These are phyloP conservation scores for Apiospora saccharicola DNA, from an alignment of 2,329 filamentous ascomycete genomes.

Conservation along the genomic window DNA sequence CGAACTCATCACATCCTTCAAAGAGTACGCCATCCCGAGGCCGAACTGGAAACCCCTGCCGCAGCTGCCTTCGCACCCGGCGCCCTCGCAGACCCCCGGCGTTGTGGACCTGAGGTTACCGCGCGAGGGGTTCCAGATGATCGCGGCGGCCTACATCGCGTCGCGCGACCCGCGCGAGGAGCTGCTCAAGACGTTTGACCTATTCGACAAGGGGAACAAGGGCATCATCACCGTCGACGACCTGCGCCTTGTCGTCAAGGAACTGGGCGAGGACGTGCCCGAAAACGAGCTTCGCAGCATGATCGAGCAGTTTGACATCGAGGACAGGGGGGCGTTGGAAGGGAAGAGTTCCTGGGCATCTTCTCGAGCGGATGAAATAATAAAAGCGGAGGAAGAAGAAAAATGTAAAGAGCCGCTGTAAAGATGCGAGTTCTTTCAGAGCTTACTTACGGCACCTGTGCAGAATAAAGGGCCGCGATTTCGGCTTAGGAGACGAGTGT, in stretches of 20 bases:
- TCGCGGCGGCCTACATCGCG: constrained; percentile 82
- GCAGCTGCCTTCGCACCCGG: constrained; percentile 50
- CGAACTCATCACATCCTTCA: constrained; percentile 82
- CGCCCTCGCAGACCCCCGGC: constrained; percentile 62
- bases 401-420: neutral
- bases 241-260: constrained; percentile 83
- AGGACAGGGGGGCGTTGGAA: constrained; percentile 81
- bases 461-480: neutral
- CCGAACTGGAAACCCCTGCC: constrained; percentile 59
- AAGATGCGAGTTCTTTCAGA: neutral
- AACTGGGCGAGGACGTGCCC: constrained; percentile 90
- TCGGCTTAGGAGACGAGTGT: neutral
- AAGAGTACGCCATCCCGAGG: constrained; percentile 79
- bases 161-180: constrained; percentile 89
- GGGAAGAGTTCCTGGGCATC: constrained; percentile 74
- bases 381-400: neutral
- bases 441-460: neutral
- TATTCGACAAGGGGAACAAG: constrained; percentile 94
- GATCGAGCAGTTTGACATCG: constrained; percentile 98
- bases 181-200: constrained; percentile 86
- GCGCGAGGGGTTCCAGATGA: constrained; percentile 74
- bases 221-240: constrained; percentile 90
- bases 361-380: constrained; percentile 42
- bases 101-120: constrained; percentile 74
- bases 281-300: constrained; percentile 93